Conservation (phyloP, 2,329 filamentous ascomycete genomes). For the Penicillium sp. region DNA sequence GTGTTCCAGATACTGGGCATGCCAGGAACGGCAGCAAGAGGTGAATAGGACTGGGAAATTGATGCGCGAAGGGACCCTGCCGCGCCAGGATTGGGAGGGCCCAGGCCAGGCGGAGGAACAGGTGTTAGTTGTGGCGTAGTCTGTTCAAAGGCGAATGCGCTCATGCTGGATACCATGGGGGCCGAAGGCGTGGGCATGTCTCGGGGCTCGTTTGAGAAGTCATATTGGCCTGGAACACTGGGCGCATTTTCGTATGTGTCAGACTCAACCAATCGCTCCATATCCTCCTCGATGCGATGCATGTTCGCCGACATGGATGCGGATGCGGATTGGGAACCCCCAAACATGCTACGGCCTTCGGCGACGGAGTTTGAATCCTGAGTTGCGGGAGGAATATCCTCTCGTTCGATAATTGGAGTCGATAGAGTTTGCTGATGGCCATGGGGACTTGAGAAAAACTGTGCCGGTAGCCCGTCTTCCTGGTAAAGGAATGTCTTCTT, state of each 20-base stretch:
- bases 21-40: slow-evolving; percentile 33
- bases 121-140: slow-evolving; percentile 29
- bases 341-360: slow-evolving; percentile 39
- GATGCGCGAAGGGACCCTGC: slow-evolving; percentile 25
- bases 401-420: slow-evolving; percentile 45
- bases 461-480: slow-evolving; percentile 57
- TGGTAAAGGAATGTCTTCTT: slow-evolving; percentile 56
- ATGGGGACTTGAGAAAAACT: slow-evolving; percentile 53
- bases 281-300: slow-evolving; percentile 44
- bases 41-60: slow-evolving; percentile 37
- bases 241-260: slow-evolving; percentile 44
- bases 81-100: slow-evolving; percentile 25
- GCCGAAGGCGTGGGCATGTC: slow-evolving; percentile 31
- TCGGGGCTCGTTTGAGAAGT: slow-evolving; percentile 27
- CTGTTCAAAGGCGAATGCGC: slow-evolving; percentile 29
- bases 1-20: slow-evolving; percentile 53
- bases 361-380: slow-evolving; percentile 29
- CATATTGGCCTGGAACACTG: slow-evolving; percentile 29
- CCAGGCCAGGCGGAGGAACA: slow-evolving; percentile 40
- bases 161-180: slow-evolving; percentile 25
- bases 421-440: slow-evolving; percentile 46
- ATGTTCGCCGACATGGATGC: slow-evolving; percentile 48
- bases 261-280: slow-evolving; percentile 45
- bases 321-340: slow-evolving; percentile 54
- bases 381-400: slow-evolving; percentile 38